Conservation (phyloP, 352 stramenopile genomes). For the Thalassiosira mediterranea region DNA sequence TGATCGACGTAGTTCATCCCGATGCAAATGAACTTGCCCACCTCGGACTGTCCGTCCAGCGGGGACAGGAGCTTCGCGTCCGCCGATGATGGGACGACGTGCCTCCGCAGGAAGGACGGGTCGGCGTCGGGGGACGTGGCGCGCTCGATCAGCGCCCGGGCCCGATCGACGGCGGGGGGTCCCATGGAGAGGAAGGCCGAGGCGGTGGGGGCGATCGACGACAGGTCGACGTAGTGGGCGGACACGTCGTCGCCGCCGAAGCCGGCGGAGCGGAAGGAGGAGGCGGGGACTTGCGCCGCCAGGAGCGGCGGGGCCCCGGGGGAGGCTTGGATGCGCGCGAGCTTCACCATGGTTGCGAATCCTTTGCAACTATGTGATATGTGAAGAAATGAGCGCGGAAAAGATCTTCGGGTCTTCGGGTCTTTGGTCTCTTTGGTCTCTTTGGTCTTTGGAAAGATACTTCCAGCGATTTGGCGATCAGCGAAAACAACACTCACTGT, state of each 20-base stretch:
- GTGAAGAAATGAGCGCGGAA: too few species aligned
- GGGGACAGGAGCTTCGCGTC: constrained; percentile 34
- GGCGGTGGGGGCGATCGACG: constrained; percentile 40
- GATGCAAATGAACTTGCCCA: constrained; percentile 68
- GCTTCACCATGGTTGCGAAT: constrained; percentile 37
- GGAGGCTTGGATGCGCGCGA: constrained; percentile 42
- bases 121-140: constrained; percentile 14
- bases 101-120: constrained; percentile 9
- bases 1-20: constrained; percentile 73
- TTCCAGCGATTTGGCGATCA: too few species aligned
- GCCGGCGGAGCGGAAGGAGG: constrained; percentile 18
- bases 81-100: constrained; percentile 24
- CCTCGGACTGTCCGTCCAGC: constrained; percentile 46
- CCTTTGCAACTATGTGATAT: neutral
- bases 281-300: constrained; percentile 21
- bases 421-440: too few species aligned
- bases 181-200: constrained; percentile 38
- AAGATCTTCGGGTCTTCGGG: too few species aligned
- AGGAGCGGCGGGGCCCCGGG: constrained; percentile 23
- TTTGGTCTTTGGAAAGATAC: too few species aligned
- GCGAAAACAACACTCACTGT: too few species aligned
- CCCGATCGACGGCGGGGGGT: constrained; percentile 6
- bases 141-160: constrained; percentile 37
- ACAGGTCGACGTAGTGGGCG: constrained; percentile 39
- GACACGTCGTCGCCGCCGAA: constrained; percentile 1